Conservation (phyloP, 441 rosid genomes). For the Croton setiger region DNA sequence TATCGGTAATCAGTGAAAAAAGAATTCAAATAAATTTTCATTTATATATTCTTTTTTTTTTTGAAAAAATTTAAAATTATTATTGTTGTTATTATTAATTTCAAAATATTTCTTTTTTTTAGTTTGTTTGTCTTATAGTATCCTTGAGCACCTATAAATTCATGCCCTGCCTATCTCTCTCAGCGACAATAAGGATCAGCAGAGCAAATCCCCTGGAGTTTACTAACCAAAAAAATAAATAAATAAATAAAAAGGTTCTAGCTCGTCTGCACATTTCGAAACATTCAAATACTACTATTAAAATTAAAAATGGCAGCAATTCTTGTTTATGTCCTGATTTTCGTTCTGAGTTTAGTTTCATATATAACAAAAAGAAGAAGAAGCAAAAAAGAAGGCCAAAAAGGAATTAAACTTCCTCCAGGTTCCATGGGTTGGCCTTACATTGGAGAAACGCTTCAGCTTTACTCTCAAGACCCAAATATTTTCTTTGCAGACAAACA, state of each 20-base stretch:
- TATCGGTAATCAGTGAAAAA: no score
- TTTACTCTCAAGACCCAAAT: constrained; percentile 86
- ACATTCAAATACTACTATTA: not conserved
- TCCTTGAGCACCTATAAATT: constrained; percentile 25
- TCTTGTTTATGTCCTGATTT: constrained; percentile 26
- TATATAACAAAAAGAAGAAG: constrained; percentile 24
- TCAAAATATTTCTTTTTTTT: not conserved
- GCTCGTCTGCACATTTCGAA: not conserved
- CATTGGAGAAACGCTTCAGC: constrained; percentile 86
- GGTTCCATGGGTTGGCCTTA: constrained; percentile 95
- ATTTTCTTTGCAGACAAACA: constrained; percentile 71
- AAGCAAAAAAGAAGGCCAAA: constrained; percentile 17
- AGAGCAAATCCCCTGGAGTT: constrained; percentile 14
- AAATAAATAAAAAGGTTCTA: not conserved
- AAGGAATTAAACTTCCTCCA: constrained; percentile 63
- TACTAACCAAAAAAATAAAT: not conserved
- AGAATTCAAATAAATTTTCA: no score
- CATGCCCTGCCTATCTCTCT: constrained; percentile 2
- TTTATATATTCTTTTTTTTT: no score
- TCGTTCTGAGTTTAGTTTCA: constrained; percentile 26
- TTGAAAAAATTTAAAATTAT: no score
- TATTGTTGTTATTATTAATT: not conserved
- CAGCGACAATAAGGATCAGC: constrained; percentile 7
- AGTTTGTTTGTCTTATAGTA: constrained; percentile 4
- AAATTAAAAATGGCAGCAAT: constrained; percentile 28